These are phyloP conservation scores for Diaporthe destruens DNA, from an alignment of 2,329 filamentous ascomycete genomes.

Conservation along the genomic window DNA sequence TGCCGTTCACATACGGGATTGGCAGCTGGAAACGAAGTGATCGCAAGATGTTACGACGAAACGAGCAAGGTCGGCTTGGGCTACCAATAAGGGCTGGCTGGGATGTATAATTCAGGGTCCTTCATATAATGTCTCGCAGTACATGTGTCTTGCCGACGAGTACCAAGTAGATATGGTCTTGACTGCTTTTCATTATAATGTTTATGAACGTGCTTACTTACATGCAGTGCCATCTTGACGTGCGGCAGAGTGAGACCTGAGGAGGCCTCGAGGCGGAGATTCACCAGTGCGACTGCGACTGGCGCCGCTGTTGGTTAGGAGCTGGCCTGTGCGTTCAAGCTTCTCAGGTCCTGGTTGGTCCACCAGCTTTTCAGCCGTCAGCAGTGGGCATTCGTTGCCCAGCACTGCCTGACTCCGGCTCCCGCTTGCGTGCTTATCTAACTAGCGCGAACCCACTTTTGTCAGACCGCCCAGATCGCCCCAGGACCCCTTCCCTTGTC, in stretches of 20 bases:
- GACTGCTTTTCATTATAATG: slow-evolving; percentile 25
- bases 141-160: slow-evolving; percentile 26
- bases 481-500: slow-evolving; percentile 30
- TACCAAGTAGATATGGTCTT: slow-evolving; percentile 12
- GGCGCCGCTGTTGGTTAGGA: slow-evolving; percentile 21
- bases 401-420: background rate
- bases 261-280: background rate
- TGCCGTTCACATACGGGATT: slow-evolving; percentile 5
- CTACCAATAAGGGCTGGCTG: slow-evolving; percentile 3
- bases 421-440: slow-evolving; percentile 36
- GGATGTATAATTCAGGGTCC: slow-evolving; percentile 34
- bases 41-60: slow-evolving; percentile 34
- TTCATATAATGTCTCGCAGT: slow-evolving; percentile 26
- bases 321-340: background rate
- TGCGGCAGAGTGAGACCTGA: background rate
- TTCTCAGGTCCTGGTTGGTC: background rate
- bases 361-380: slow-evolving; percentile 1
- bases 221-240: background rate
- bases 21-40: background rate
- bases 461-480: slow-evolving; percentile 26
- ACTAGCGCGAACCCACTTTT: slow-evolving; percentile 22
- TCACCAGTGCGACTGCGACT: background rate
- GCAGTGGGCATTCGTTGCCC: too few species aligned
- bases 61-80: slow-evolving; percentile 36
- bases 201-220: slow-evolving; percentile 19